Base-by-base conservation (phyloP, 2,329 filamentous ascomycete species). In the Celoporthe dispersa region DNA sequence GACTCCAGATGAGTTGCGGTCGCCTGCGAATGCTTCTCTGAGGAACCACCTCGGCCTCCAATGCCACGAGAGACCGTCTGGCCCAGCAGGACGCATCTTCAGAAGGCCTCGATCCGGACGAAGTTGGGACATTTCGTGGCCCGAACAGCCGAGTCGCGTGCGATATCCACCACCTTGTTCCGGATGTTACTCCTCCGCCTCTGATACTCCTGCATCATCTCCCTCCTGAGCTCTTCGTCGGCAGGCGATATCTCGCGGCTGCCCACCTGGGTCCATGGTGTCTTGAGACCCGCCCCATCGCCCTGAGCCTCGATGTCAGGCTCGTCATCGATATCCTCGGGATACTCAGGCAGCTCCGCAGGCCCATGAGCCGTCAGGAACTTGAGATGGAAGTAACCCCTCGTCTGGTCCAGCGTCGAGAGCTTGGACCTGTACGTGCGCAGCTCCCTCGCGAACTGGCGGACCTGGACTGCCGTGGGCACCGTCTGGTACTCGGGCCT, bases 141-240 rank as follows among this genome's bases (percentile, higher is more conserved):
- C n/a, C 41, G 25, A 19, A 64, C 41, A 0, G 25, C 62, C 16
- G 41, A 33, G 25, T 66, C 64, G 14, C 51, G 22, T 41, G 35
- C 64, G 14, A 48, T 48, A 5, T 41, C 53, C 64, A 28, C 22
- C 48, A 48, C 53, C 53, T 28, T 35, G 48, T n/a, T 41, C 28
- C 7, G n/a, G 28, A 22, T 33, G 7, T 55, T 39, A 12, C 66
- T 62, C 39, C 39, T 41, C 22, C 66, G 55, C 28, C 48, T 25
- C 8, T 60, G 66, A 25, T 61, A 67, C 28, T 67, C 66, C 19
- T 51, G 66, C 35, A 67, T 33, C 66, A 67, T 67, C 9, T 67
- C 66, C 37, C 44, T 35, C 16, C 57, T 19, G 6, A 67, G 66
- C 57, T 67, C 66, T 16, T 67, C 66, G 9, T 67, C 66, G 7